Base-by-base conservation (phyloP, 1,139 yeast species). In the Debaryomycetaceae sp. region DNA sequence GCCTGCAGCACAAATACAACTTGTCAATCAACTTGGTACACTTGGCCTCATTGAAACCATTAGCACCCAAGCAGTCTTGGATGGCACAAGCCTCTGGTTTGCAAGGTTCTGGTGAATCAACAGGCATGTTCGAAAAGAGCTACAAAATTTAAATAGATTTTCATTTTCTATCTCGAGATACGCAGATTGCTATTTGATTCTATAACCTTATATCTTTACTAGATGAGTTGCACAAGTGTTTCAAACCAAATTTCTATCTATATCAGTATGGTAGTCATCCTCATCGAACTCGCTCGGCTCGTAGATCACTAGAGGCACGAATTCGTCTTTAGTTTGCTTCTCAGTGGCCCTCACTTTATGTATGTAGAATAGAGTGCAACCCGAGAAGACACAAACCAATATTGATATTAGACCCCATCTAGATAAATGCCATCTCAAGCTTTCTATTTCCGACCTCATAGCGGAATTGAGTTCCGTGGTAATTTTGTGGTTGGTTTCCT, bases 381-480 rank as follows among this genome's bases (percentile, higher is more conserved):
- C 76, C 22, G 72, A 62, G 44, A 73, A 72, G 3, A 74, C 68
- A 22, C 70, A 63, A 2, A 70, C 60, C 42, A 74, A 57, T 38
- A 86, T 82, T 6, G 88, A 83, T 34, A 84, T 68, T 33, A 87
- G 68, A 30, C 98, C 97, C 65, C 95, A 81, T 47, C 97, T 75
- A 5, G 97, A 90, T 39, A 93, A 81, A 61, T 89, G 91, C 99
- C 99, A 93, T 56, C 98, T 74, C 50, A 91, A 74, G 49, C 85
- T 81, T 63, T 93, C 99, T 49, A 90, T 87, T 48, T 89, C 95
- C 0, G 93, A 84, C 59, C 89, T 81, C 64, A 90, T 78, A 17
- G 87, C 93, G 36, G 95, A 83, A 48, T 84, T 81, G 53, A 93
- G 76, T 54, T 87, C 89, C 6, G 95, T 87, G 22, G 89, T 81